These are phyloP conservation scores for Cytospora piceicola DNA, from an alignment of 2,329 filamentous ascomycete species.

Conservation along the genomic window DNA sequence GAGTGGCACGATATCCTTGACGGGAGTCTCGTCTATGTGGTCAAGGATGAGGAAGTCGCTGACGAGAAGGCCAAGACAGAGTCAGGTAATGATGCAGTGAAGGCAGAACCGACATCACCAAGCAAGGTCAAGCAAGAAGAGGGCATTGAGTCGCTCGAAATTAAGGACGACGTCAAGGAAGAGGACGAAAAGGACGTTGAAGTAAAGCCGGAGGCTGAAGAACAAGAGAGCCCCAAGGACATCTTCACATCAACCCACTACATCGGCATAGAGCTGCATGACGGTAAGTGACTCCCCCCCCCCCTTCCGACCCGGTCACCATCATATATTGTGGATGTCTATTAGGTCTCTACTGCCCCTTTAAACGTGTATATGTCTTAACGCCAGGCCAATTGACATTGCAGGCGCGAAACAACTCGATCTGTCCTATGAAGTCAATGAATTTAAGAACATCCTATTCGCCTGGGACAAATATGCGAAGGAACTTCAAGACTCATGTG, in stretches of 20 bases:
- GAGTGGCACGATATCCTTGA: constrained; percentile 59
- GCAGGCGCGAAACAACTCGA: constrained; percentile 72
- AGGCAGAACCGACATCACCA: constrained; percentile 51
- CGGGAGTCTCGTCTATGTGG: constrained; percentile 53
- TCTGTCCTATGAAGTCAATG: constrained; percentile 78
- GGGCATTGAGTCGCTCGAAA: constrained; percentile 34
- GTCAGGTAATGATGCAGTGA: constrained; percentile 51
- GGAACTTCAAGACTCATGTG: constrained; percentile 54
- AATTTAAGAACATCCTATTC: constrained; percentile 83
- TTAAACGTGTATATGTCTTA: constrained; percentile 29
- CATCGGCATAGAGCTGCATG: constrained; percentile 80
- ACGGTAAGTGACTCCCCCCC: constrained; percentile 59
- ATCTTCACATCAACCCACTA: constrained; percentile 94
- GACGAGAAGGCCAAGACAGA: constrained; percentile 50
- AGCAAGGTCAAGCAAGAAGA: constrained; percentile 44
- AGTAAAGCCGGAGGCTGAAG: constrained; percentile 34
- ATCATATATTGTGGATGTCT: constrained; percentile 5
- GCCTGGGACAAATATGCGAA: constrained; percentile 75
- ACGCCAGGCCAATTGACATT: constrained; percentile 41
- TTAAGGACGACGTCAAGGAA: constrained; percentile 33
- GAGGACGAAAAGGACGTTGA: constrained; percentile 28
- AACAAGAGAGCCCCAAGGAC: constrained; percentile 39
- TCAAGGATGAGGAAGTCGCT: constrained; percentile 41
- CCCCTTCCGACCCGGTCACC: constrained; percentile 2
- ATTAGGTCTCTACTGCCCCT: constrained; percentile 24